These are phyloP conservation scores for Pyrenochaeta sp. DNA, from an alignment of 2,329 filamentous ascomycete genomes.

Conservation along the genomic window DNA sequence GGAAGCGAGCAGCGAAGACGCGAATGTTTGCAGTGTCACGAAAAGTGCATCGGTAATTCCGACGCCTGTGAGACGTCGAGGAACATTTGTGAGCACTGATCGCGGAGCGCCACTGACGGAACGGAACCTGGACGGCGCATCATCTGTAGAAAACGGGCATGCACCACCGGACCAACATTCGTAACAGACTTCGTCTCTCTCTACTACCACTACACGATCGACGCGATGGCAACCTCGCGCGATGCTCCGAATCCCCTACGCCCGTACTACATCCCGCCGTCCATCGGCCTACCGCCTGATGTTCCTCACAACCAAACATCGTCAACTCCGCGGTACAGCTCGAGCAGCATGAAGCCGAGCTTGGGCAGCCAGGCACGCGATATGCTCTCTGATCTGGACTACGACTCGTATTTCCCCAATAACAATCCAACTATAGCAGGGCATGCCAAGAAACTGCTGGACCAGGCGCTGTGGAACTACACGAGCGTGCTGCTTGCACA, in stretches of 20 bases:
- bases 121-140: conserved; percentile 14
- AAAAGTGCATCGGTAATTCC: conserved; percentile 17
- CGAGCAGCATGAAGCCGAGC: conserved; percentile 55
- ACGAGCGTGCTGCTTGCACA: conserved; percentile 87
- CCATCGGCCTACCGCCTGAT: conserved; percentile 67
- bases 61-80: conserved; percentile 26
- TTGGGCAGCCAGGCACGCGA: conserved; percentile 76
- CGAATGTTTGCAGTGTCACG: conserved; percentile 8
- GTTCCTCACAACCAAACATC: conserved; percentile 45
- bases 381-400: conserved; percentile 89
- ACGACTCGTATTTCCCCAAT: conserved; percentile 84
- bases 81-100: conserved; percentile 15
- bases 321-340: conserved; percentile 45
- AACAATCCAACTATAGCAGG: conserved; percentile 74
- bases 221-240: conserved; percentile 54
- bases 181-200: conserved; percentile 4
- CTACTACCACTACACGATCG: conserved; percentile 5
- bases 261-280: conserved; percentile 76
- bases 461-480: conserved; percentile 92
- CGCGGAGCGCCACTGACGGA: conserved; percentile 3
- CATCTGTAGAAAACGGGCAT: conserved; percentile 12
- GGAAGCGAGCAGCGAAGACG: conserved; percentile 3
- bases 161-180: conserved; percentile 10
- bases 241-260: conserved; percentile 69
- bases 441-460: conserved; percentile 77